Evolutionary conservation across 1,284 basidiomycete genomes (phyloP), one percentile per base, ranked within the genome.

Genomic region (Xerocomus cyaneibrunnescens): DNA sequence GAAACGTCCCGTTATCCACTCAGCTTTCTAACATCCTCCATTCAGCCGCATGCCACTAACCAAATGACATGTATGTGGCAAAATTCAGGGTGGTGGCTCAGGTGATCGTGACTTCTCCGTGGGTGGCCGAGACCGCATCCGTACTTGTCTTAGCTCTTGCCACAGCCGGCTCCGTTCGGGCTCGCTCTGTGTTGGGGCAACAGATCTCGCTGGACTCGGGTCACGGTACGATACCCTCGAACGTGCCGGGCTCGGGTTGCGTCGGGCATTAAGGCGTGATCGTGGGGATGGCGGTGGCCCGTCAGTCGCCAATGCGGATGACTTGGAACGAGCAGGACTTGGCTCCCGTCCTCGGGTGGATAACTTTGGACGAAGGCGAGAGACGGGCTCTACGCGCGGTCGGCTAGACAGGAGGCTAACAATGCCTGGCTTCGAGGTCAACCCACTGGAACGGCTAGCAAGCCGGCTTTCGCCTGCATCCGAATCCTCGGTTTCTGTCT

Each of bases 131-230:
- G 79, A 69, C 61, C 74, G 75, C 55, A 72, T 70, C 60, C 74
- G 78, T 38, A 81, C 72, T 50, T 77, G 77, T 61, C 75, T 76
- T 36, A 87, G 68, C 58, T 85, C 84, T 47, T 74, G 74, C 82
- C 84, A 85, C 49, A 86, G 62, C 53, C 72, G 74, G 59, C 76
- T 75, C 52, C 76, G 70, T 47, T 72, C 72, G 32, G 68, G 73
- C 44, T 71, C 71, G 28, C 55, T 57, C 62, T 58, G 62, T 41
- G 53, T 45, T 30, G 55, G 62, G 10, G 38, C 62, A 21, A 49
- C 49, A 42, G 65, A 64, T 48, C 67, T 64, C 27, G 58, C 51
- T 4, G 72, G 69, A 51, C 71, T 73, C 10, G 58, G 30, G 21
- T 61, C 64, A 45, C 67, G 68, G 32, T 63, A 40, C 27, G 71